Evolutionary conservation across 805 yeast species (phyloP).

Genomic region (Cyberlindnera euphorbiiphila): DNA sequence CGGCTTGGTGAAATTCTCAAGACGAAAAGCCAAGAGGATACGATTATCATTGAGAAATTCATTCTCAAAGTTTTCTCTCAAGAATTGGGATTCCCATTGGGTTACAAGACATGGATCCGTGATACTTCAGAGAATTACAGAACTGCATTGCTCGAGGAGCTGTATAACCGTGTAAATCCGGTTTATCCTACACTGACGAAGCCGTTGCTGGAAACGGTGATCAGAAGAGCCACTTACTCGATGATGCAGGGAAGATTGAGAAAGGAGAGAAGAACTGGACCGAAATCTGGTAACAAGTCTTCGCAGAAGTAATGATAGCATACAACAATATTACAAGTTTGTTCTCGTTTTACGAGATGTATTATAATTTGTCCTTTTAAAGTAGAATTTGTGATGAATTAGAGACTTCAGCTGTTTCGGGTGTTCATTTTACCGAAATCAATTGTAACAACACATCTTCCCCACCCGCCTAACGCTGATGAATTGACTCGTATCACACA

Average conservation of each 20-base stretch:
- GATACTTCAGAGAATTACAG: slow-evolving; percentile 62
- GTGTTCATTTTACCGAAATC: too few species aligned
- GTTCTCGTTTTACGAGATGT: too few species aligned
- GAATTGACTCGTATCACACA: too few species aligned
- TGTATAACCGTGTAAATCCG: slow-evolving; percentile 35
- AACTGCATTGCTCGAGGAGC: slow-evolving; percentile 40
- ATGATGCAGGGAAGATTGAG: slow-evolving; percentile 76
- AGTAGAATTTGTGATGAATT: too few species aligned
- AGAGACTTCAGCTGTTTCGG: too few species aligned
- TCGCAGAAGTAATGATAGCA: too few species aligned
- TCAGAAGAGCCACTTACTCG: slow-evolving; percentile 77
- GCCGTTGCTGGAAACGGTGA: slow-evolving; percentile 59
- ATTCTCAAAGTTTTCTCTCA: slow-evolving; percentile 50
- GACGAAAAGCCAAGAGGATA: slow-evolving; percentile 47
- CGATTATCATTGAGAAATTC: slow-evolving; percentile 50
- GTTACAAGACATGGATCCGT: slow-evolving; percentile 80
- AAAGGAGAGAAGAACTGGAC: slow-evolving; percentile 54
- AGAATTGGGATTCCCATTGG: slow-evolving; percentile 66
- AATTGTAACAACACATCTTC: too few species aligned
- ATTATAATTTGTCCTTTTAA: too few species aligned
- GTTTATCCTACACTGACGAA: slow-evolving; percentile 22
- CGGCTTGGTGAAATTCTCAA: slow-evolving; percentile 52
- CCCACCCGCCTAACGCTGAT: too few species aligned
- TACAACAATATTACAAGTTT: too few species aligned
- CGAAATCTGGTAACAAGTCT: slow-evolving; percentile 26